Conservation (phyloP, 2,329 filamentous ascomycete species). For the Stenocarpella maydis region DNA sequence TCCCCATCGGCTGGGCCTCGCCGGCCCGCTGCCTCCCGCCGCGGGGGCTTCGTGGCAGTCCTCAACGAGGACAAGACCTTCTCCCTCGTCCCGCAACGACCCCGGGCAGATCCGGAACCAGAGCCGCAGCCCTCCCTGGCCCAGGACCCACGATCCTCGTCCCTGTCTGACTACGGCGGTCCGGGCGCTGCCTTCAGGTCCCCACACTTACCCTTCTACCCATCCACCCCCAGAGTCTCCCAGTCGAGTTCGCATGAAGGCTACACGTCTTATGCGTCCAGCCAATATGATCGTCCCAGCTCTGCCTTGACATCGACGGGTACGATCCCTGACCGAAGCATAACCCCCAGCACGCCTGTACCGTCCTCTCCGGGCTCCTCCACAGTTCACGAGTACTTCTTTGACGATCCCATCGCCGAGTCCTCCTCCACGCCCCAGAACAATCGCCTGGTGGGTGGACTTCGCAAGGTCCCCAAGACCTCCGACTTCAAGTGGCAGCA, state of each 20-base stretch:
- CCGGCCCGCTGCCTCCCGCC: conserved; percentile 50
- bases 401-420: conserved; percentile 45
- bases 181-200: conserved; percentile 49
- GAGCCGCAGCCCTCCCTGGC: conserved; percentile 28
- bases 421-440: conserved; percentile 55
- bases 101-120: conserved; percentile 33
- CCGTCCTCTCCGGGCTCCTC: conserved; percentile 45
- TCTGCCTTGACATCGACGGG: conserved; percentile 54
- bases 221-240: conserved; percentile 49
- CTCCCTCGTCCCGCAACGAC: conserved; percentile 53
- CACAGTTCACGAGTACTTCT: conserved; percentile 43
- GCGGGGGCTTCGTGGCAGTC: conserved; percentile 57
- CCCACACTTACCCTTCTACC: conserved; percentile 51
- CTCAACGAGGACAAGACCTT: conserved; percentile 62
- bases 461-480: conserved; percentile 60
- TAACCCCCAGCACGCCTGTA: conserved; percentile 46
- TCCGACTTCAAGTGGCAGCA: conserved; percentile 55
- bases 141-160: conserved; percentile 33
- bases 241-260: conserved; percentile 56
- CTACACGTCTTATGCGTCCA: conserved; percentile 56
- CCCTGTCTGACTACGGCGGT: conserved; percentile 35
- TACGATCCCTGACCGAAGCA: conserved; percentile 54
- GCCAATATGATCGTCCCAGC: conserved; percentile 54
- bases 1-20: conserved; percentile 38
- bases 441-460: conserved; percentile 61